These are phyloP conservation scores for Betula pendula DNA, from an alignment of 306 rosid genomes.

Conservation along the genomic window DNA sequence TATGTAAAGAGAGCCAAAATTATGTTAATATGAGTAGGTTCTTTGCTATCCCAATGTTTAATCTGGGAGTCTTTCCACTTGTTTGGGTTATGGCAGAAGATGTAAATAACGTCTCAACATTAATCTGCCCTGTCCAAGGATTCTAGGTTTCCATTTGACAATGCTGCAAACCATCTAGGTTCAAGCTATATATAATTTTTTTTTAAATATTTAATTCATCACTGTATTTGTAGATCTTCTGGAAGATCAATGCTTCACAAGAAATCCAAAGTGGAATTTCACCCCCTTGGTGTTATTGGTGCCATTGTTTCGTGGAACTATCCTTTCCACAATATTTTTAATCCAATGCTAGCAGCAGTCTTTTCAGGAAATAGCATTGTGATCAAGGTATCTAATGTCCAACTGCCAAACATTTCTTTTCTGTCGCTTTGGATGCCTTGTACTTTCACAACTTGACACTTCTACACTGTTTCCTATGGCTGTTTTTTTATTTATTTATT, in stretches of 20 bases:
- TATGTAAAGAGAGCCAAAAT: constrained; percentile 1
- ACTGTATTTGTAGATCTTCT: constrained; percentile 59
- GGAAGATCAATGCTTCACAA: constrained; percentile 87
- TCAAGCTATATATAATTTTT: neutral
- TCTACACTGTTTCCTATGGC: neutral
- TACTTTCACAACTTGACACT: constrained; percentile 4
- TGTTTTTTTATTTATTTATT: neutral
- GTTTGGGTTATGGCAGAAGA: constrained; percentile 15
- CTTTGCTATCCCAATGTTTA: constrained; percentile 1
- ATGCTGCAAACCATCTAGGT: neutral
- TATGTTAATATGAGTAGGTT: constrained; percentile 1
- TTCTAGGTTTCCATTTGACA: neutral
- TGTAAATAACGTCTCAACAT: constrained; percentile 7
- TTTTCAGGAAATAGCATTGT: constrained; percentile 89
- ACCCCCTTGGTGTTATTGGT: constrained; percentile 93
- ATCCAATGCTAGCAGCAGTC: constrained; percentile 88
- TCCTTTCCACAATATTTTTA: constrained; percentile 87
- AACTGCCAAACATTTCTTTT: constrained; percentile 18
- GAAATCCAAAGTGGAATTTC: constrained; percentile 84
- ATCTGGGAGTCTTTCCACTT: constrained; percentile 4
- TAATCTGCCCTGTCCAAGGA: constrained; percentile 9
- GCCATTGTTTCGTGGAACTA: constrained; percentile 95
- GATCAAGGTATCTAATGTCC: constrained; percentile 62
- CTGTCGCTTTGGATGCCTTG: constrained; percentile 16
- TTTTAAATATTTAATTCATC: constrained; percentile 17